Evolutionary conservation across 257 asterid genomes (phyloP).

Genomic region (Orobanche coerulescens): DNA sequence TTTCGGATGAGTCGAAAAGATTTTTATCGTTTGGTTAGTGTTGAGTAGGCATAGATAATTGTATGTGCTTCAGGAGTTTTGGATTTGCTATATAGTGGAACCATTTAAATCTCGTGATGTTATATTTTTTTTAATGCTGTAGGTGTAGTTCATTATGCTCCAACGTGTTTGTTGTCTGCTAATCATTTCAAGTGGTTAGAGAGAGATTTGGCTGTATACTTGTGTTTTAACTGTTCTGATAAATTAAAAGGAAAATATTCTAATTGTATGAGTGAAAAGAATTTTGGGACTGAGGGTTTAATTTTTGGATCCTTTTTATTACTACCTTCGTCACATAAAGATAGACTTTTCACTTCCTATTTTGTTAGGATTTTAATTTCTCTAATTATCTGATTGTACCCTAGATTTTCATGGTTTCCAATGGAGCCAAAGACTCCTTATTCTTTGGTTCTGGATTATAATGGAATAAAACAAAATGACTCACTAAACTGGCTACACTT

Average conservation of each 20-base stretch:
- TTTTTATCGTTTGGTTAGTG: conserved; percentile 8
- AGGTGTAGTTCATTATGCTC: conserved; percentile 1
- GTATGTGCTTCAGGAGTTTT: conserved; percentile 25
- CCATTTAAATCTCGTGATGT: not conserved
- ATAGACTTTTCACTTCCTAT: too few relatives aligned
- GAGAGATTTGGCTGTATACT: not conserved
- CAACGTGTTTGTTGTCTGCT: not conserved
- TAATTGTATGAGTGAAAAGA: conserved; percentile 7
- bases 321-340: too few relatives aligned
- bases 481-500: too few relatives aligned
- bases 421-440: too few relatives aligned
- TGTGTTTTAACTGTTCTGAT: not conserved
- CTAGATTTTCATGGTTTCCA: too few relatives aligned
- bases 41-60: conserved; percentile 16
- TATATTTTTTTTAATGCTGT: not conserved
- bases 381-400: too few relatives aligned
- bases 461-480: too few relatives aligned
- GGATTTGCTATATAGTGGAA: not conserved
- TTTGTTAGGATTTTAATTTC: too few relatives aligned
- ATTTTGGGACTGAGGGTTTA: conserved; percentile 1
- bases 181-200: conserved; percentile 6
- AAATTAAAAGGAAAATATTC: not conserved
- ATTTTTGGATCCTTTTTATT: not conserved
- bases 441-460: too few relatives aligned
- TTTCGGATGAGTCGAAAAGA: conserved; percentile 6